Evolutionary conservation across 495 filamentous ascomycete species (phyloP).

Genomic region (Echria macrotheca): DNA sequence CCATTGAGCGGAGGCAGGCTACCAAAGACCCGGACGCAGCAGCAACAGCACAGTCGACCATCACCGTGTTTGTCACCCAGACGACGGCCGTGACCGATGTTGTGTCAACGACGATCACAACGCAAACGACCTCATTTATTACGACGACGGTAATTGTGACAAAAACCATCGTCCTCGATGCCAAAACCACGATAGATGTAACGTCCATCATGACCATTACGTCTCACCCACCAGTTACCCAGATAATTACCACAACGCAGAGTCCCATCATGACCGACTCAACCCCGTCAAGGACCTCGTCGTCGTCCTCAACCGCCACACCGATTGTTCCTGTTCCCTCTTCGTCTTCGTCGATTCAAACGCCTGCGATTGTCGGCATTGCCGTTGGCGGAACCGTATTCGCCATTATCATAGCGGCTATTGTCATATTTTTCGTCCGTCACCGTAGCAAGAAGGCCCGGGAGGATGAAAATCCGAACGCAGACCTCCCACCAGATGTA

Average conservation of each 20-base stretch:
- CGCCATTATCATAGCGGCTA: conserved; percentile 14
- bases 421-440: conserved; percentile 20
- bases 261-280: not conserved
- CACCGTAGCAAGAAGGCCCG: conserved; percentile 1
- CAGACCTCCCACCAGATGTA: not conserved
- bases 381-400: conserved; percentile 17
- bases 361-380: conserved; percentile 23
- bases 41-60: conserved; percentile 1
- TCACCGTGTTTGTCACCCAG: conserved; percentile 17
- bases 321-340: not conserved
- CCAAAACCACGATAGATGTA: conserved; percentile 19
- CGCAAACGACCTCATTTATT: conserved; percentile 16
- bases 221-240: conserved; percentile 11
- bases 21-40: conserved; percentile 1
- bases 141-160: conserved; percentile 22
- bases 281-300: not conserved
- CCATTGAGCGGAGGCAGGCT: conserved; percentile 9
- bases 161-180: conserved; percentile 22
- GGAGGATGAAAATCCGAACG: not conserved
- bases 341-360: conserved; percentile 11
- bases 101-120: conserved; percentile 16
- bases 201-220: conserved; percentile 30
- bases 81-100: conserved; percentile 15
- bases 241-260: conserved; percentile 22
- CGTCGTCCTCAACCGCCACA: not conserved